Percentiles rank a stretch among this genome's conserved stretches.
phyloP scores from a whole-genome alignment of 1,139 yeast species.

The Pichia sp. region DNA sequence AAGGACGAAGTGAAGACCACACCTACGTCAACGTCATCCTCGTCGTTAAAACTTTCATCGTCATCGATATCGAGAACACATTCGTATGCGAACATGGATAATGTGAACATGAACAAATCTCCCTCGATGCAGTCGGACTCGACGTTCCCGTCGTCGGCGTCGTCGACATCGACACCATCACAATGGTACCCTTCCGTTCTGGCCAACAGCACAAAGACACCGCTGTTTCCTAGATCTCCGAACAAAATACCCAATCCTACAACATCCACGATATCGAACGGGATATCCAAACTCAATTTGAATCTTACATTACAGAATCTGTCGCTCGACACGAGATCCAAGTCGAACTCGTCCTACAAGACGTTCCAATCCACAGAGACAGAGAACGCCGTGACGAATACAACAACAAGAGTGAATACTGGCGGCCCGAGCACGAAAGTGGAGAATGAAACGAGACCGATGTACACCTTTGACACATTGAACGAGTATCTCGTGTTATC shows the following conservation, averaged over 20 bases:
- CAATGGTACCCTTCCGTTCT: not conserved
- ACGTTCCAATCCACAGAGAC: not conserved
- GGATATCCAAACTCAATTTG: not conserved
- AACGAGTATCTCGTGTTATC: conserved; percentile 28
- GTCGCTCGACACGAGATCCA: not conserved
- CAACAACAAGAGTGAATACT: not conserved
- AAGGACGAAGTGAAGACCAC: not conserved
- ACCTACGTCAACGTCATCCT: not conserved
- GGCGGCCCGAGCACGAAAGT: too few relatives aligned
- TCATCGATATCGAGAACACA: conserved; percentile 7
- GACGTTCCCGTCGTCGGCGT: too few relatives aligned
- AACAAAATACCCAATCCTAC: too few relatives aligned
- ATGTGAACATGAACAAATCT: too few relatives aligned
- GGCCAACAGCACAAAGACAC: too few relatives aligned
- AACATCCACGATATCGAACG: too few relatives aligned
- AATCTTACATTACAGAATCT: not conserved
- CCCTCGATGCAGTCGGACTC: too few relatives aligned
- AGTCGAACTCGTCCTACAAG: conserved; percentile 3
- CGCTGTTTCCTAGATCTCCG: too few relatives aligned
- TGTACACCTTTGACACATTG: conserved; percentile 24
- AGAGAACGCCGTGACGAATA: too few relatives aligned
- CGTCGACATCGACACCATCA: too few relatives aligned
- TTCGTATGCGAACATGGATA: not conserved
- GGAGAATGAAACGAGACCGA: conserved; percentile 1
- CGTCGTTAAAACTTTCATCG: not conserved